Evolutionary conservation across 345 rosid genomes (phyloP).

Genomic region (Trapa bicornis): DNA sequence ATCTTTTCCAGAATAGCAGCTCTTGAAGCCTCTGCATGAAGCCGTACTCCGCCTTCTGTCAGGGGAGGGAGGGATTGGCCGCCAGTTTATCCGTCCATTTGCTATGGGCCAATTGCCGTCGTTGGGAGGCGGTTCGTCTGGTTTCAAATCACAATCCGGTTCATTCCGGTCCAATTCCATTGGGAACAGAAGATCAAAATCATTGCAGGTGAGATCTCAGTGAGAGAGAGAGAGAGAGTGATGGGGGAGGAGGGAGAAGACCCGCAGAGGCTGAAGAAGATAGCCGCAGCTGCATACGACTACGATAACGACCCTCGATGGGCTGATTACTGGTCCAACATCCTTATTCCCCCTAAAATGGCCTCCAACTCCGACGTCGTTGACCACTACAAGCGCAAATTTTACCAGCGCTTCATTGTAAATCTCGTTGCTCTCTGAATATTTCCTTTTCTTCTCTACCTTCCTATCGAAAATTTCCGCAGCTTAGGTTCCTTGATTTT

Average conservation of each 20-base stretch:
- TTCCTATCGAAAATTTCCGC: not conserved
- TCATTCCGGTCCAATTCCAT: not conserved
- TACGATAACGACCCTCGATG: slow-evolving; percentile 79
- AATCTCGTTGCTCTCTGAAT: slow-evolving; percentile 1
- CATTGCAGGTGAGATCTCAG: not conserved
- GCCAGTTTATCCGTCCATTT: too few species aligned
- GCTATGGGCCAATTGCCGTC: not conserved
- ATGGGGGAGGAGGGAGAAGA: slow-evolving; percentile 84
- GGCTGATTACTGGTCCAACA: slow-evolving; percentile 89
- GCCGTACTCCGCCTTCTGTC: slow-evolving; percentile 22
- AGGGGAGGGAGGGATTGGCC: slow-evolving; percentile 13
- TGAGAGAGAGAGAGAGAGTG: slow-evolving; percentile 8
- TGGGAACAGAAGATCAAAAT: not conserved
- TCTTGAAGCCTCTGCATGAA: slow-evolving; percentile 29
- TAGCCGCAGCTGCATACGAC: slow-evolving; percentile 79
- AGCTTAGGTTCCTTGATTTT: not conserved
- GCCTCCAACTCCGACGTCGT: slow-evolving; percentile 81
- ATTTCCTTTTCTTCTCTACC: not conserved
- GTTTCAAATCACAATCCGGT: not conserved
- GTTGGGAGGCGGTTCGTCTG: not conserved
- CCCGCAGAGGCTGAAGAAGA: slow-evolving; percentile 58
- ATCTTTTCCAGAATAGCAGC: slow-evolving; percentile 41
- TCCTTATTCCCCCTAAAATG: slow-evolving; percentile 84
- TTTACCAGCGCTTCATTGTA: slow-evolving; percentile 86
- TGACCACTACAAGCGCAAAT: slow-evolving; percentile 85